Base-by-base conservation (phyloP, 257 asterid genomes). In the Cinchona pubescens region DNA sequence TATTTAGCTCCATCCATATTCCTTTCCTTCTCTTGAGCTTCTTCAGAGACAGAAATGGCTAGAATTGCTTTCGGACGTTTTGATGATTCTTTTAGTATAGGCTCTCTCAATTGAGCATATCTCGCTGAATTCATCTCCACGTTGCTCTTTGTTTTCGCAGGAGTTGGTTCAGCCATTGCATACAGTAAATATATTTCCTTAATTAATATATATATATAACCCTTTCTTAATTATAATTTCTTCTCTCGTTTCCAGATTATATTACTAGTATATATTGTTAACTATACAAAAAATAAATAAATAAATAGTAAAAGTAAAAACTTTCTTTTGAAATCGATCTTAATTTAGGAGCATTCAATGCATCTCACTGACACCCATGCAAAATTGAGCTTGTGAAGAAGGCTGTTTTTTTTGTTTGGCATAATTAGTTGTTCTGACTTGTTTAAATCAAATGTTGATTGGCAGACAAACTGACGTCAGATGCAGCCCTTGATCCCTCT, bases 91-190 rank as follows among this genome's bases (percentile, higher is more conserved):
- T 80, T 88, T 83, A 69, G 91, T 82, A 1, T 75, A 0, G 89
- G 82, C 69, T 87, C 98, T 0, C 35, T 93, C 8, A 93, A 87
- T n/a, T n/a, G n/a, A 88, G 96, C 98, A 0, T 93, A 93, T 79
- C 37, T 90, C 48, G 97, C 98, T n/a, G 98, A 93, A 83, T 91
- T 93, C 93, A 93, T 91, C 90, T 93, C 98, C 85, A 93, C 98
- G 67, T 67, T 90, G 88, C 92, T 93, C 76, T 93, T 93, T 81
- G 90, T 93, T 83, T 93, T 93, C 79, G 98, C 98, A 75, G 97
- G 97, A 64, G 97, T 91, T 79, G 98, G 98, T 68, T 93, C 98
- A 55, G 97, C 98, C 91, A 89, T 94, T 32, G 97, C 97, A 30
- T 94, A 67, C 94, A 88, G 97, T 89, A 78, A 86, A 74, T 85